Conservation (phyloP, 176 grass and related monocot species). For the Musa troglodytarum region DNA sequence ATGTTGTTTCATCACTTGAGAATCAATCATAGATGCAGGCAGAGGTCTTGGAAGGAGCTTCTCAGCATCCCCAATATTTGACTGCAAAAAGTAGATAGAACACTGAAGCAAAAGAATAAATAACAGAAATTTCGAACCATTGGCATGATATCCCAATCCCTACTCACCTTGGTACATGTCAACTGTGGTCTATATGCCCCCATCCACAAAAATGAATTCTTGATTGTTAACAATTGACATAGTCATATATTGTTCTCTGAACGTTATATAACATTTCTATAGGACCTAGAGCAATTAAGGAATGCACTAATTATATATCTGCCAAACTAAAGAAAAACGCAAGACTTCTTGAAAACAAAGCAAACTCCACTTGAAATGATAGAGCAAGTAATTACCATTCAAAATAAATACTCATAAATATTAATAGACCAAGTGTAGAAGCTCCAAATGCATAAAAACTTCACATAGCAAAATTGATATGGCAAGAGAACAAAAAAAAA, state of each 20-base stretch:
- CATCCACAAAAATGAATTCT: neutral
- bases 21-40: constrained; percentile 57
- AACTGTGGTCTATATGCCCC: neutral
- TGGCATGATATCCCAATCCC: neutral
- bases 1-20: constrained; percentile 35
- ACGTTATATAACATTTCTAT: neutral
- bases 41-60: constrained; percentile 68
- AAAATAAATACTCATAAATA: neutral
- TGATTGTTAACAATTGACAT: neutral
- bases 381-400: neutral
- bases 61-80: constrained; percentile 53
- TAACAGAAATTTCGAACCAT: neutral
- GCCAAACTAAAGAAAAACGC: neutral
- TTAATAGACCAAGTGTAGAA: neutral
- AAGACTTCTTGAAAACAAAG: neutral
- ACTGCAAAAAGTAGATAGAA: constrained; percentile 22
- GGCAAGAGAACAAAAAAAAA: neutral
- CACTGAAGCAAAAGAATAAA: neutral
- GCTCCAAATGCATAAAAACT: neutral
- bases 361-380: neutral
- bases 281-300: neutral
- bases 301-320: neutral
- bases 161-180: neutral
- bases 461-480: neutral
- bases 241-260: neutral